Base-by-base conservation (phyloP, 352 stramenopile genomes). In the Phytophthora citricola region DNA sequence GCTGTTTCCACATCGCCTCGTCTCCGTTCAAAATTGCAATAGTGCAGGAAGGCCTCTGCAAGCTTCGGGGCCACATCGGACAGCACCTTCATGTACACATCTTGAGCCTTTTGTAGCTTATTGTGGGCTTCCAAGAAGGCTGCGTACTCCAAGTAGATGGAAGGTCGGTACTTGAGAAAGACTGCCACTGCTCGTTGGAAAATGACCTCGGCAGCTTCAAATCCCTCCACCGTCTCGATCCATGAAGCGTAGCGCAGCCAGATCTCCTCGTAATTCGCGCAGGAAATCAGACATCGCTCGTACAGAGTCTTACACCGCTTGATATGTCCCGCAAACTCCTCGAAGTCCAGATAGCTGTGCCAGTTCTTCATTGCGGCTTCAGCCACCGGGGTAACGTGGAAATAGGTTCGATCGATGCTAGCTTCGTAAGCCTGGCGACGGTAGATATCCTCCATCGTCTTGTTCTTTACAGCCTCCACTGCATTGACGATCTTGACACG, bases 401-500 rank as follows among this genome's bases (percentile, higher is more conserved):
- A 94, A 59, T 94, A 94, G 56, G 71, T 92, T 32, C 86, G 86
- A 39, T 92, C 84, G 44, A 94, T 94, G 26, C 62, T 72, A n/a
- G 79, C 79, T 75, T 94, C 86, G 52, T 91, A 94, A 22, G 63
- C 70, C 38, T 93, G 83, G 8, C 85, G 83, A 29, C 77, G 75
- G 43, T 83, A 79, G 45, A 91, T 82, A 24, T 71, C 75, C 60
- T 90, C 81, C 17, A 82, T 63, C 2, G 85, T 90, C 54, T 79
- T 81, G 60, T 91, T 93, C 58, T 93, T 93, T 22, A 87, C 67
- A 0, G 60, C 65, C 38, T 93, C 85, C n/a, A 91, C 72, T 43
- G 67, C 80, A 66, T 92, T 93, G 44, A 93, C 85, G 40, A 93
- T 85, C 68, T 92, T 90, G 44, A 93, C 83, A n/a, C 85, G 85